Evolutionary conservation across 1,284 basidiomycete genomes (phyloP), one percentile per base, ranked within the genome.

Genomic region (Malassezia yamatoensis): DNA sequence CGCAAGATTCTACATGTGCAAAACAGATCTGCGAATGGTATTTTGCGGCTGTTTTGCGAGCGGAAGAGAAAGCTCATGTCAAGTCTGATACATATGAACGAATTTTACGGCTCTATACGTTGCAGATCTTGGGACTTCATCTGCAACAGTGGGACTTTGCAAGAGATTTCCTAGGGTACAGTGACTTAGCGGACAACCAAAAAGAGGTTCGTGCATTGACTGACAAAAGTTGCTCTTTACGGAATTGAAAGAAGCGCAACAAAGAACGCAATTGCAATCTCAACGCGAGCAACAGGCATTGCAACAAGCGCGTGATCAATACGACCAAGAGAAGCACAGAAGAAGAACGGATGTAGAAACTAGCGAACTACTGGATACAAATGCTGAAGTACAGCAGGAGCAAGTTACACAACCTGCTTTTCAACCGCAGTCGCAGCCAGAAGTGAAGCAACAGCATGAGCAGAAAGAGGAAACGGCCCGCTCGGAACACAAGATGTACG

Each of bases 71-170:
- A 29, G 60, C 59, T n/a, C 40, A 21, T 32, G n/a, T 7, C 2
- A 13, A 29, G 7, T 24, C 18, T 3, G 24, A 39, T 21, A 60
- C 63, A 7, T 69, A 69, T 49, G 57, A 63, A 24, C 62, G 60
- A 44, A 59, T 67, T 21, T 51, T 69, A 2, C 64, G 55, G 0
- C 53, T 69, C 7, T 69, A 69, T 49, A 53, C 63, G 29, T 36
- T 69, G 15, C 64, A 69, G 24, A 59, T 69, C 11, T 54, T 69
- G 1, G 67, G 62, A 11, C 45, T 58, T 16, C 55, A 62, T 8
- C 43, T 59, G 7, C 60, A 51, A 43, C 65, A 69, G n/a, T 69
- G 67, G 67, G 62, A 67, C 34, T 66, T 67, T 29, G 67, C 67
- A 2, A 55, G 58, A 5, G 61, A 65, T 18, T 63, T 67, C 38